Evolutionary conservation across 1,284 basidiomycete species (phyloP).

Genomic region (Ustilago loliicola): DNA sequence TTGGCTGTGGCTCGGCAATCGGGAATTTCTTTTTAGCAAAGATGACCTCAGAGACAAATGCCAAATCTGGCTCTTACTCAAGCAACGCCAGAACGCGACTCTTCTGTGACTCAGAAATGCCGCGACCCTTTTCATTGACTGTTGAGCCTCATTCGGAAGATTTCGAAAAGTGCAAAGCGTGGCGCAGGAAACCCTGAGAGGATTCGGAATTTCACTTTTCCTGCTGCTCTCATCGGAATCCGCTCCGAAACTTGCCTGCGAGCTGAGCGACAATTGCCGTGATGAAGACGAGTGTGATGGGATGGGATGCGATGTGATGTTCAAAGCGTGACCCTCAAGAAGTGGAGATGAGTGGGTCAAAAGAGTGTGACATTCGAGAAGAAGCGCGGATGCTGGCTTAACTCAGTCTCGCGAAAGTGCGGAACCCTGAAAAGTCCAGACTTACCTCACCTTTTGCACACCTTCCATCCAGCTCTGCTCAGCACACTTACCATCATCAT

Average conservation of each 20-base stretch:
- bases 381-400: not conserved
- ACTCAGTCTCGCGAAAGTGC: not conserved
- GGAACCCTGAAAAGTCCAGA: constrained; percentile 1
- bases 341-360: not conserved
- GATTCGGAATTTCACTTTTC: not conserved
- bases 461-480: constrained; percentile 6
- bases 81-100: constrained; percentile 4
- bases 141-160: constrained; percentile 8
- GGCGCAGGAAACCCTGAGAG: constrained; percentile 1
- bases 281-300: not conserved
- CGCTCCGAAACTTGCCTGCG: not conserved
- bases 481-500: constrained; percentile 4
- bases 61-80: constrained; percentile 7
- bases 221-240: not conserved
- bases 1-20: constrained; percentile 3
- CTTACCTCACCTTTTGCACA: constrained; percentile 4
- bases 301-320: not conserved
- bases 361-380: not conserved
- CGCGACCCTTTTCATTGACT: no score
- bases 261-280: not conserved
- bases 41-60: constrained; percentile 8
- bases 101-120: not conserved
- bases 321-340: not conserved
- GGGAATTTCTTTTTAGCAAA: not conserved
- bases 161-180: not conserved